phyloP scores from a whole-genome alignment of 345 rosid genomes.

The Rubroshorea leprosula region DNA sequence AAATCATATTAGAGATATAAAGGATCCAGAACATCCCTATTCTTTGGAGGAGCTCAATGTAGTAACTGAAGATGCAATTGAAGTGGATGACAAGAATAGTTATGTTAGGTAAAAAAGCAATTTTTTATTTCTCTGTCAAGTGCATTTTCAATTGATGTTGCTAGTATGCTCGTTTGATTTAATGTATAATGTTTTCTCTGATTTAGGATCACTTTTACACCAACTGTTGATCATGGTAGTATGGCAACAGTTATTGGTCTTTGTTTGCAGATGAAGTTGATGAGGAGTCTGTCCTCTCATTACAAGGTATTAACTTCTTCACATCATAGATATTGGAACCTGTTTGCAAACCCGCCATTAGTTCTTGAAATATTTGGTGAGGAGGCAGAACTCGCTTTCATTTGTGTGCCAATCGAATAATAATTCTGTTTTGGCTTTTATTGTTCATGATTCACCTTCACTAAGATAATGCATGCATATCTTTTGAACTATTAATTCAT shows the following conservation, averaged over 20 bases:
- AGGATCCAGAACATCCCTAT: slow-evolving; percentile 94
- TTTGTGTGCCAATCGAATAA: not conserved
- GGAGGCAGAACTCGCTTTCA: not conserved
- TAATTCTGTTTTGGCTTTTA: not conserved
- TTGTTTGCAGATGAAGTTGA: slow-evolving; percentile 77
- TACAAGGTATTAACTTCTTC: slow-evolving; percentile 56
- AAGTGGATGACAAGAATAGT: slow-evolving; percentile 60
- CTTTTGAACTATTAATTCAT: not conserved
- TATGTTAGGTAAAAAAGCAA: slow-evolving; percentile 49
- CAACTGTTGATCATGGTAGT: slow-evolving; percentile 89
- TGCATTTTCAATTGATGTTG: not conserved
- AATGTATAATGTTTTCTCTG: not conserved
- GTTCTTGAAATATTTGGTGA: not conserved
- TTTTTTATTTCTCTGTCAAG: not conserved
- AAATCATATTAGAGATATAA: slow-evolving; percentile 88
- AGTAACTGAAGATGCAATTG: slow-evolving; percentile 79
- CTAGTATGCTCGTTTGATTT: slow-evolving; percentile 4
- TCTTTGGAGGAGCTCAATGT: slow-evolving; percentile 94
- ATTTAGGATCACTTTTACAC: slow-evolving; percentile 84
- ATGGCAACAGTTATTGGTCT: slow-evolving; percentile 94
- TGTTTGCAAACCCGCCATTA: not conserved
- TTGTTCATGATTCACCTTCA: not conserved
- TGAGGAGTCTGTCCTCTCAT: slow-evolving; percentile 85
- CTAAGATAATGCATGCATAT: not conserved
- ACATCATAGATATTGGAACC: not conserved